A percentile compares a stretch with the other conserved stretches of the same genome.
Evolutionary conservation across 768 basidiomycete genomes (phyloP).

Genomic region (Pleurotus platypus): DNA sequence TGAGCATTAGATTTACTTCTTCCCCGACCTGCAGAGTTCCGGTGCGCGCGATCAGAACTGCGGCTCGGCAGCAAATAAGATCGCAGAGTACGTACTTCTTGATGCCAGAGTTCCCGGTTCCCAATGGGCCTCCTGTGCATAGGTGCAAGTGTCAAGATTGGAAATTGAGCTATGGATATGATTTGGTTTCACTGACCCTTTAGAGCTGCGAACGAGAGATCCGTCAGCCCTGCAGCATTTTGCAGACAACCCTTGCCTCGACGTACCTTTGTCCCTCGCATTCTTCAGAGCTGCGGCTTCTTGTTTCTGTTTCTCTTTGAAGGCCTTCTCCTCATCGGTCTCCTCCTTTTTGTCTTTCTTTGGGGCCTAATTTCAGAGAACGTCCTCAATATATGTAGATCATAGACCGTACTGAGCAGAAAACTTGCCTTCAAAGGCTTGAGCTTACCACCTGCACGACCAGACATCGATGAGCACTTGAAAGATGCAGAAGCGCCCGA

Average conservation of each 20-base stretch:
- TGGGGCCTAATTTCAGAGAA: slow-evolving; percentile 48
- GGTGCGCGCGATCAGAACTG: not conserved
- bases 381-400: not conserved
- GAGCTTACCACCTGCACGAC: slow-evolving; percentile 79
- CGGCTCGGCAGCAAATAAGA: not conserved
- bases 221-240: slow-evolving; percentile 5
- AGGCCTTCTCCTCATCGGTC: slow-evolving; percentile 65
- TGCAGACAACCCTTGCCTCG: not conserved
- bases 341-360: slow-evolving; percentile 80
- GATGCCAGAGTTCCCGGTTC: slow-evolving; percentile 62
- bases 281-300: slow-evolving; percentile 73
- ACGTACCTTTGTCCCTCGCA: slow-evolving; percentile 68
- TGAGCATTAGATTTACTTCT: slow-evolving; percentile 9
- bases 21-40: slow-evolving; percentile 9
- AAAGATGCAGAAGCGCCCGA: not conserved
- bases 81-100: slow-evolving; percentile 65
- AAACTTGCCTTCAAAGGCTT: slow-evolving; percentile 77
- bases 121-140: slow-evolving; percentile 59
- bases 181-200: slow-evolving; percentile 39
- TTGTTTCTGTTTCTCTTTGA: slow-evolving; percentile 75
- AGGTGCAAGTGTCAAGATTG: slow-evolving; percentile 9
- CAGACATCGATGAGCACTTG: slow-evolving; percentile 38
- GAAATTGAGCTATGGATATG: not conserved
- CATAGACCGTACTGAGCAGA: not conserved
- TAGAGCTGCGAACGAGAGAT: slow-evolving; percentile 33